Conservation (phyloP, 2,329 filamentous ascomycete species). For the Rutstroemia sp. region DNA sequence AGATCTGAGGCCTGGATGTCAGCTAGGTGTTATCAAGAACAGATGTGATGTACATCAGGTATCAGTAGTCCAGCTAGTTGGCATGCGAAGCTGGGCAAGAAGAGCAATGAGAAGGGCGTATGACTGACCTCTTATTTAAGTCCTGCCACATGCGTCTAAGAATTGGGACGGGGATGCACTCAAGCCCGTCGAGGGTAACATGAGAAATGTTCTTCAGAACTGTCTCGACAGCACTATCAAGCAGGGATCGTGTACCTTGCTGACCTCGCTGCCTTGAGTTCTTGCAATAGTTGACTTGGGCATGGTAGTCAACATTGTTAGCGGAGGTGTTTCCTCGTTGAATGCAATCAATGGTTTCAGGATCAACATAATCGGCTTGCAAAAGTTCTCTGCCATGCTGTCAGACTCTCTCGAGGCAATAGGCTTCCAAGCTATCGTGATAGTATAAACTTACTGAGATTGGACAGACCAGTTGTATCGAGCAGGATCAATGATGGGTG, state of each 20-base stretch:
- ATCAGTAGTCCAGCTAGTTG: no score
- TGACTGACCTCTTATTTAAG: neutral
- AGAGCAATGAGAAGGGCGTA: neutral
- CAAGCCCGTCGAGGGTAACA: neutral
- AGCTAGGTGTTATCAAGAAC: no score
- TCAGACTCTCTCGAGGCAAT: neutral
- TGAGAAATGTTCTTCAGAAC: neutral
- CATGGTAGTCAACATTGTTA: neutral
- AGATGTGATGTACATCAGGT: no score
- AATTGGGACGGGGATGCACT: neutral
- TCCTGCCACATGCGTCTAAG: neutral
- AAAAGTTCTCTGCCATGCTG: neutral
- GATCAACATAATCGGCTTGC: neutral
- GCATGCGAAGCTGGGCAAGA: no score
- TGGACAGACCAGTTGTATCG: neutral
- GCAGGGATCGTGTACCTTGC: neutral
- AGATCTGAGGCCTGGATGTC: constrained; percentile 13
- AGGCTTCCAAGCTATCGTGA: neutral
- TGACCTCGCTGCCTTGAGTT: neutral
- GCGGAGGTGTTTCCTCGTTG: neutral
- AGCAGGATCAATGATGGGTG: neutral
- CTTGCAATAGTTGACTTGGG: neutral
- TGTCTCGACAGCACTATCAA: neutral
- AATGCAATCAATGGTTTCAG: neutral
- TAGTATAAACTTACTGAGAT: neutral